phyloP scores from a whole-genome alignment of 441 rosid species.

The Bocquillonia castaneifolia region DNA sequence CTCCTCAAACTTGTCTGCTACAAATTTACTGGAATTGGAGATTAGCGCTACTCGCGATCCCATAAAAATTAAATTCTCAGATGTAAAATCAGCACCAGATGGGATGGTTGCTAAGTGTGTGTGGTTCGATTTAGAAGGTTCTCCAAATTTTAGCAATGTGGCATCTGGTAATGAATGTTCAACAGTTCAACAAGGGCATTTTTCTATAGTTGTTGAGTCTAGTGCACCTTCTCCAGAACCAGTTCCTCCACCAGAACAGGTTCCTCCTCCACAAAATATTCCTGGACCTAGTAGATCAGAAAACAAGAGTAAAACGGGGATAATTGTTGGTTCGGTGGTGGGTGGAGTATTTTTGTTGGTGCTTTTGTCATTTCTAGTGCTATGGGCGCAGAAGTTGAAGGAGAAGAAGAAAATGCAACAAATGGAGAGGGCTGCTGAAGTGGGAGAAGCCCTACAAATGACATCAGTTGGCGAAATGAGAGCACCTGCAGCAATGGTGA shows the following conservation, averaged over 20 bases:
- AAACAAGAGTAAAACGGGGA: conserved; percentile 48
- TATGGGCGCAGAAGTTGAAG: conserved; percentile 58
- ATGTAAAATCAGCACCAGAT: conserved; percentile 39
- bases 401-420: conserved; percentile 54
- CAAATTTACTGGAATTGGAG: conserved; percentile 41
- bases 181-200: conserved; percentile 67
- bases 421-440: conserved; percentile 90
- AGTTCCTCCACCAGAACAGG: conserved; percentile 23
- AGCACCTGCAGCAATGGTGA: conserved; percentile 74
- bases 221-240: conserved; percentile 46
- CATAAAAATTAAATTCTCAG: conserved; percentile 53
- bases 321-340: conserved; percentile 63
- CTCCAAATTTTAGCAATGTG: conserved; percentile 48
- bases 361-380: conserved; percentile 40
- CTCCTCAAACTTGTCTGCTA: conserved; percentile 54
- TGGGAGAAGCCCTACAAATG: conserved; percentile 76
- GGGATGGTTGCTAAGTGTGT: conserved; percentile 70
- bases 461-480: conserved; percentile 59
- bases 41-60: conserved; percentile 44
- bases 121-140: conserved; percentile 57
- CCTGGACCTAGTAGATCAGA: conserved; percentile 15
- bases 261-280: conserved; percentile 2
- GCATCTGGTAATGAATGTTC: conserved; percentile 51
- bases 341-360: conserved; percentile 62
- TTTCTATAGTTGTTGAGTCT: conserved; percentile 72